phyloP scores from a whole-genome alignment of 306 rosid species.

The Rubus idaeus region DNA sequence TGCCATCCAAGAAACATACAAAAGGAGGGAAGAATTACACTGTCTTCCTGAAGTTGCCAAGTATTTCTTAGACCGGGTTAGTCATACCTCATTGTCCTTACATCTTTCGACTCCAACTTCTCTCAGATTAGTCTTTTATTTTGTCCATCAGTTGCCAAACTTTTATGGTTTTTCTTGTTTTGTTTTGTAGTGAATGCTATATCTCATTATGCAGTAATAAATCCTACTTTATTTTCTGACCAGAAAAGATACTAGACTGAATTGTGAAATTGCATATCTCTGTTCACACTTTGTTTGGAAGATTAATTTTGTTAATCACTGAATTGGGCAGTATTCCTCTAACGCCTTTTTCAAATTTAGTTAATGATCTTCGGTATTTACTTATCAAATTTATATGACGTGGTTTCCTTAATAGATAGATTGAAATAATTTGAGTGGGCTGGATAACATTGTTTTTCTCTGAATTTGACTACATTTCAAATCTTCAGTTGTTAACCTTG shows the following conservation, averaged over 20 bases:
- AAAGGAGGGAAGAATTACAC: slow-evolving; percentile 77
- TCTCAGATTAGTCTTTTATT: neutral
- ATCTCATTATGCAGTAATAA: neutral
- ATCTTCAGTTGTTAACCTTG: slow-evolving; percentile 2
- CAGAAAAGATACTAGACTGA: neutral
- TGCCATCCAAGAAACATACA: slow-evolving; percentile 87
- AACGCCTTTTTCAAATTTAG: neutral
- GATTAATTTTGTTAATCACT: neutral
- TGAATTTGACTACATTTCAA: neutral
- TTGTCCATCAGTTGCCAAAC: neutral
- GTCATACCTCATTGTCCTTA: slow-evolving; percentile 9
- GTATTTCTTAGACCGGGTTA: slow-evolving; percentile 83
- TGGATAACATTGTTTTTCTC: slow-evolving; percentile 14
- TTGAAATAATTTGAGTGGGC: slow-evolving; percentile 1
- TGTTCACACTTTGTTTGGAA: neutral
- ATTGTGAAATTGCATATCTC: neutral
- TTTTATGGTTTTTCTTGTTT: neutral
- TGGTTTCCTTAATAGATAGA: slow-evolving; percentile 6
- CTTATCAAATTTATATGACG: neutral
- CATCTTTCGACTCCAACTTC: neutral
- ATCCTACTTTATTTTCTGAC: neutral
- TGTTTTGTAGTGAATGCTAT: neutral
- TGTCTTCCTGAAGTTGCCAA: slow-evolving; percentile 85
- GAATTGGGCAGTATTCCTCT: neutral
- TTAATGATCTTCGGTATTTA: neutral